Percentiles rank a stretch among this genome's conserved stretches.
phyloP scores from a whole-genome alignment of 208 protist genomes.

The Trypanosoma brucei region DNA sequence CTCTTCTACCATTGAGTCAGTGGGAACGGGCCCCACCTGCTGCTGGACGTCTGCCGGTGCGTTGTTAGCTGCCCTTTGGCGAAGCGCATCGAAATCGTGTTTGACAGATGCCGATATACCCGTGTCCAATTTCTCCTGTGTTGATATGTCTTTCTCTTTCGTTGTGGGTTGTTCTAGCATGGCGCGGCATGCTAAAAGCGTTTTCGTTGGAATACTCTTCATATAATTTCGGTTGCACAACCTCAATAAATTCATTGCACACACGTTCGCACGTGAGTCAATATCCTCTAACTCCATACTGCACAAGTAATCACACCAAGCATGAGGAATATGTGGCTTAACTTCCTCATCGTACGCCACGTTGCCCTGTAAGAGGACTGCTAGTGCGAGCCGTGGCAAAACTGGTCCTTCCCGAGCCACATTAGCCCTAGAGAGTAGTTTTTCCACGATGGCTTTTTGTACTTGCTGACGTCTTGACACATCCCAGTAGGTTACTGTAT shows the following conservation, averaged over 20 bases:
- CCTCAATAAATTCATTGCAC: conserved; percentile 29
- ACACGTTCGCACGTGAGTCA: conserved; percentile 13
- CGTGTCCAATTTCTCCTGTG: background rate
- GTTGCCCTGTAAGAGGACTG: conserved; percentile 18
- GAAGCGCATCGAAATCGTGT: conserved; percentile 18
- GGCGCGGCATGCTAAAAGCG: conserved; percentile 22
- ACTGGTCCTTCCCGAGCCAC: background rate
- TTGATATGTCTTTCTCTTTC: conserved; percentile 13
- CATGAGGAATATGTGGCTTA: conserved; percentile 6
- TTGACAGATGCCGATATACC: conserved; percentile 25
- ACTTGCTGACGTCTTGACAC: conserved; percentile 13
- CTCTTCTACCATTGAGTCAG: no score
- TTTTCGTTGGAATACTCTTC: conserved; percentile 26
- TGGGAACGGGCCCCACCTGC: no score
- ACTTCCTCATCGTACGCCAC: conserved; percentile 3
- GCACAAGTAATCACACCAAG: conserved; percentile 26
- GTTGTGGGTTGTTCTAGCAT: conserved; percentile 23
- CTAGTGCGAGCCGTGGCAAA: conserved; percentile 1
- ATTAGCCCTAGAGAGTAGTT: background rate
- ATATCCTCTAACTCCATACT: conserved; percentile 28
- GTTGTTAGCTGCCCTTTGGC: background rate
- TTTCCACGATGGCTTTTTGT: conserved; percentile 13
- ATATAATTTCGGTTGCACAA: conserved; percentile 32
- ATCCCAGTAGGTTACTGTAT: conserved; percentile 20
- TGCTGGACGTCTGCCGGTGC: no score